Evolutionary conservation across 2,329 filamentous ascomycete genomes (phyloP), one percentile per base, ranked within the genome.

Genomic region (Aspergillus vadensis): DNA sequence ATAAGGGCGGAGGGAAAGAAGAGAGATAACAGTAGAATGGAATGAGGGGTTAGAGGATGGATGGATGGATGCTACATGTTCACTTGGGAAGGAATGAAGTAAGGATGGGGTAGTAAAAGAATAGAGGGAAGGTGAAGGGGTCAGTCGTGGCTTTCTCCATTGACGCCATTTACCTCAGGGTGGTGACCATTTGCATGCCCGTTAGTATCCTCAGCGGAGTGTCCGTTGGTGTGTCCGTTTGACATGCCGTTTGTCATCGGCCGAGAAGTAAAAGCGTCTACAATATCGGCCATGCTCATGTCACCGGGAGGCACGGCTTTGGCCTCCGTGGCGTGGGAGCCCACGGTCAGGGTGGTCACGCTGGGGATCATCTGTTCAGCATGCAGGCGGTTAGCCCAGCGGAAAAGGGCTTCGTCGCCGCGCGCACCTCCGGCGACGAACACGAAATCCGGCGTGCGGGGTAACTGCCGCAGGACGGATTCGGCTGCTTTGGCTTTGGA

Each of bases 391-490:
- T 97, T 96, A n/a, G 93, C 94, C 94, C 93, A 98, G 63, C 88
- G 88, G 79, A 96, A 97, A 39, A 97, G 88, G 70, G 90, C 88
- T 72, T 97, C 93, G 66, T 97, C 92, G 69, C 95, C 92, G 25
- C 93, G 87, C 27, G 92, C 91, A 70, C 97, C 91, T 39, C 94
- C 93, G 23, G 92, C 86, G 7, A 96, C 90, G 80, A 97, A 88
- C 57, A 98, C 77, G 74, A 97, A 97, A 71, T 97, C 91, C 0
- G 91, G 84, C 47, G 80, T 79, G 30, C 85, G 82, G 68, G 89
- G 88, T 48, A 87, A 74, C 52, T 81, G 80, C 43, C 86, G 82
- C 68, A 91, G 87, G 49, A 96, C 87, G 66, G 86, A 84, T 64
- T 86, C 83, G 0, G 91, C 90, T 0, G 93, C 92, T 0, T 88